Conservation (phyloP, 2,329 filamentous ascomycete species). For the Exophiala aquamarina region DNA sequence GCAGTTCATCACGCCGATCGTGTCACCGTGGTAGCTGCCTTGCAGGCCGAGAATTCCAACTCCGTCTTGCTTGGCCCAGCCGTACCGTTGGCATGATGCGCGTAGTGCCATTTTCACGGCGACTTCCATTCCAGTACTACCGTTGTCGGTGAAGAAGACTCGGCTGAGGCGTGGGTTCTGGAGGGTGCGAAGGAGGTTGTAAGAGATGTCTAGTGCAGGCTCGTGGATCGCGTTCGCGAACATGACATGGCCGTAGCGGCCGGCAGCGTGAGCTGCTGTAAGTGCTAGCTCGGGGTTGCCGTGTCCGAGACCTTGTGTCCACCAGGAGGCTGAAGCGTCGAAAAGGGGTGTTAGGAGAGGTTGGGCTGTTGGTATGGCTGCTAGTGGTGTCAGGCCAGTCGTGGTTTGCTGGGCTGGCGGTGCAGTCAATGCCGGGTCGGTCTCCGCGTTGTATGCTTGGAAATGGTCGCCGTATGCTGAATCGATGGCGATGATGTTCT, state of each 20-base stretch:
- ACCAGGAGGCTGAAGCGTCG: slow-evolving; percentile 86
- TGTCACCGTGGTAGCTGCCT: slow-evolving; percentile 84
- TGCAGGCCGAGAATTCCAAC: slow-evolving; percentile 72
- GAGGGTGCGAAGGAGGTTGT: slow-evolving; percentile 60
- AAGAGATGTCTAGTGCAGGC: slow-evolving; percentile 69
- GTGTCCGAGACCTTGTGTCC: slow-evolving; percentile 85
- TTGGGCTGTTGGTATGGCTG: slow-evolving; percentile 14
- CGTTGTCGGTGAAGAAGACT: slow-evolving; percentile 82
- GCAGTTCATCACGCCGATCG: slow-evolving; percentile 84
- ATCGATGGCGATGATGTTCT: slow-evolving; percentile 72
- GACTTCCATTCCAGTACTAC: slow-evolving; percentile 80
- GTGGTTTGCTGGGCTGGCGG: slow-evolving; percentile 4
- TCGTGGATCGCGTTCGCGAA: slow-evolving; percentile 79
- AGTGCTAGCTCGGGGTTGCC: slow-evolving; percentile 70
- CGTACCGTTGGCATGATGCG: slow-evolving; percentile 66
- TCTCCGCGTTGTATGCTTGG: slow-evolving; percentile 54
- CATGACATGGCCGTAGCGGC: slow-evolving; percentile 85
- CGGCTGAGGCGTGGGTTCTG: slow-evolving; percentile 65
- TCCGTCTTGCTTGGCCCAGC: slow-evolving; percentile 54
- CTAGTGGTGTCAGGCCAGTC: slow-evolving; percentile 18
- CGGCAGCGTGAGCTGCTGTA: slow-evolving; percentile 76
- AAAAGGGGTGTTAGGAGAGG: slow-evolving; percentile 65
- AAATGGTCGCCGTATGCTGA: slow-evolving; percentile 79
- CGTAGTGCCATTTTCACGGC: slow-evolving; percentile 82
- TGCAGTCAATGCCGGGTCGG: slow-evolving; percentile 18